Base-by-base conservation (phyloP, 176 grass and related monocot species). In the Miscanthus lutarioriparius region DNA sequence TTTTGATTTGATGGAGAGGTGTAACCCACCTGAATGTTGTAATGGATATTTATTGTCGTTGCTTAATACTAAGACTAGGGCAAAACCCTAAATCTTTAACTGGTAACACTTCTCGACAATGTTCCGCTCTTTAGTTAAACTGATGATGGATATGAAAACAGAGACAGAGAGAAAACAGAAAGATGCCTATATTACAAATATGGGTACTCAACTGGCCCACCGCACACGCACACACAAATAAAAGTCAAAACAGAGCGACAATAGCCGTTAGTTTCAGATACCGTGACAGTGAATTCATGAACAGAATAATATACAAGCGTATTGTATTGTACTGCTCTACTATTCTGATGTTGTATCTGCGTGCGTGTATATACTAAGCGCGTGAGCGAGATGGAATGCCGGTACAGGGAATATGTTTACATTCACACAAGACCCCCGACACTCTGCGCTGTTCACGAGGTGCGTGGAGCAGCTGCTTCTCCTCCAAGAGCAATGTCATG, bases 381-480 rank as follows among this genome's bases (percentile, higher is more conserved):
- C 51, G 2, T 10, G 3, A 35, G 20, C 35, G 67, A 19, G 41
- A 19, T 51, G 25, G 15, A 16, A 48, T 26, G 48, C 71, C 15
- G 56, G 27, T 65, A 35, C 33, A 22, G 22, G 25, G 53, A 70
- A 81, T 58, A 43, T 48, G 45, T 11, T 6, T 54, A 22, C 10
- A 58, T 10, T 3, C 9, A 35, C 5, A 33, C 40, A 35, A 7
- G 48, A 75, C 22, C 39, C 64, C 67, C 83, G 67, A 86, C 79
- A 86, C 44, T 43, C n/a, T 74, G 74, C 77, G 84, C 12, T 38
- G 38, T 67, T 45, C 73, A 82, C 88, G 83, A 90, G 78, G 78
- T 75, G 53, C 53, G 53, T n/a, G 53, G 67, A 48, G 77, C 30
- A 47, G 13, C 33, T 33, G 68, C 59, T 51, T 23, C 67, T 64